Base-by-base conservation (phyloP, 1,139 yeast species). In the Pneumocystis sp. region DNA sequence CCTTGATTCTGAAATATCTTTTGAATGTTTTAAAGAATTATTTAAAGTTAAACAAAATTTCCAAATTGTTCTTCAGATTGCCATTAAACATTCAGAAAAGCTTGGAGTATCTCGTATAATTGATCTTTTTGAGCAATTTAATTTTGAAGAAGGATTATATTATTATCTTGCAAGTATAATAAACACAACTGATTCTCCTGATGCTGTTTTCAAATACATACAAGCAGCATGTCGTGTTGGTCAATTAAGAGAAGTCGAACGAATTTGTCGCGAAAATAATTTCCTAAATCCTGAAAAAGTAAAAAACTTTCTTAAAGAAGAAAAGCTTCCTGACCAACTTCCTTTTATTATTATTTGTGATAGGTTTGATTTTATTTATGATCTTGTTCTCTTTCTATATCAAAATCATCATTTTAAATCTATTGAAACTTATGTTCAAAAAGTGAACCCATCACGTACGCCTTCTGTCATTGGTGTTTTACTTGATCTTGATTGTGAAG, bases 271-370 rank as follows among this genome's bases (percentile, higher is more conserved):
- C 76, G 96, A 90, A 75, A 93, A 93, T 79, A 88, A 85, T 71
- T 93, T 89, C 68, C 95, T 91, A 78, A 93, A 90, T 75, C 96
- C 97, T 69, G 98, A 93, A 76, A 91, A 91, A 78, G 97, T 95
- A 67, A 95, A 93, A 80, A 95, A 93, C 79, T 93, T 88, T 77
- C 83, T 93, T 79, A 93, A 93, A 78, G 98, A 95, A 76, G 89
- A 91, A 70, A 85, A 89, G 74, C 82, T 93, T 70, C 95, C 91
- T 68, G 97, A 95, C 74, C 99, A 95, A 79, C 82, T 95, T 71
- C 98, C 99, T 63, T 83, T 93, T 77, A 90, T 95, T 71, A 88
- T 95, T 76, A 97, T 93, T 62, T 91, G 97, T 79, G 97, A 93
- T 79, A 84, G 97, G 74, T 89, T 82, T 78, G 82, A 86, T 76